Evolutionary conservation across 805 yeast genomes (phyloP).

Genomic region (Wickerhamiella azyma): DNA sequence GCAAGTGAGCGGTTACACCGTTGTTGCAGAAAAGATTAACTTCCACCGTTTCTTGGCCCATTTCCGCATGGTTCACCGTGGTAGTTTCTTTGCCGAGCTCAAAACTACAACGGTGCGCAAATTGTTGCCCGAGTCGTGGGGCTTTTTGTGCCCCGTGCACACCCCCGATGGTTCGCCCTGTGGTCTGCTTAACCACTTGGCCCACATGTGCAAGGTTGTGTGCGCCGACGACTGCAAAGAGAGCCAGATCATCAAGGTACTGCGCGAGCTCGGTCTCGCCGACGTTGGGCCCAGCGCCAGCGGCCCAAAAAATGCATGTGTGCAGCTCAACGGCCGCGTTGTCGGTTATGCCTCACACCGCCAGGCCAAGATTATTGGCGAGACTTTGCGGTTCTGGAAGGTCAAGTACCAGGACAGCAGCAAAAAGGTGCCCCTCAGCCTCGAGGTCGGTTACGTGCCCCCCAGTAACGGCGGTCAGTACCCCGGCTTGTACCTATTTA

Average conservation of each 20-base stretch:
- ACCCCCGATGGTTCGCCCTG: conserved; percentile 99
- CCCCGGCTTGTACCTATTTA: conserved; percentile 86
- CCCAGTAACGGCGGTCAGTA: conserved; percentile 94
- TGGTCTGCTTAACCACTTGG: conserved; percentile 91
- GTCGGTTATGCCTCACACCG: conserved; percentile 91
- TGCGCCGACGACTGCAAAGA: conserved; percentile 29
- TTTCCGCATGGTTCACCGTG: conserved; percentile 99
- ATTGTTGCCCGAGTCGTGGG: conserved; percentile 96
- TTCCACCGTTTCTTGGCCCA: conserved; percentile 96
- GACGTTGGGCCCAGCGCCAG: conserved; percentile 72
- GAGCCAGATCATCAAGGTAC: conserved; percentile 27
- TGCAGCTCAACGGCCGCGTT: conserved; percentile 83
- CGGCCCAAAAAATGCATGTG: conserved; percentile 78
- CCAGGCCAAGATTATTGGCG: conserved; percentile 75
- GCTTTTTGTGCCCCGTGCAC: conserved; percentile 96
- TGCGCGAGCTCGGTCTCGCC: conserved; percentile 65
- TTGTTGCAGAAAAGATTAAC: conserved; percentile 96
- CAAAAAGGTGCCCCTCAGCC: conserved; percentile 65
- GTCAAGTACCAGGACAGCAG: conserved; percentile 36
- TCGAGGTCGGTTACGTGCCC: conserved; percentile 93
- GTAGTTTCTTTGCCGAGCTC: conserved; percentile 95
- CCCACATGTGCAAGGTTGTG: conserved; percentile 85
- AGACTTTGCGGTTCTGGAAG: conserved; percentile 84
- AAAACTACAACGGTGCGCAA: conserved; percentile 96
- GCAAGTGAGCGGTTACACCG: conserved; percentile 96